Percentiles rank a stretch among this genome's conserved stretches.
phyloP scores from a whole-genome alignment of 345 rosid species.

The Nephelium lappaceum region DNA sequence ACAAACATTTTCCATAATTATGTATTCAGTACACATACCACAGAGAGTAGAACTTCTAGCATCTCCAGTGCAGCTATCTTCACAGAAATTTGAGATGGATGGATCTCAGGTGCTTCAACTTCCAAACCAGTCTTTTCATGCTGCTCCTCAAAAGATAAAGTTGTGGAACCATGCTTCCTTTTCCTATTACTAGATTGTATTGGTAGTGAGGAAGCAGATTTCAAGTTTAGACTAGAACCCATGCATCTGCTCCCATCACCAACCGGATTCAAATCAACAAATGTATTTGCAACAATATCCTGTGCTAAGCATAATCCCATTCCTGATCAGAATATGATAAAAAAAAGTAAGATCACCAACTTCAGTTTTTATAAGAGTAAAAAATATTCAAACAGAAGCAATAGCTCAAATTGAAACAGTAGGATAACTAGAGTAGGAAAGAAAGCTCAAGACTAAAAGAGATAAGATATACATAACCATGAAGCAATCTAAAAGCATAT shows the following conservation, averaged over 20 bases:
- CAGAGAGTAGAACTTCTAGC: constrained; percentile 69
- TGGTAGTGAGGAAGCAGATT: constrained; percentile 29
- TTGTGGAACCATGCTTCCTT: constrained; percentile 53
- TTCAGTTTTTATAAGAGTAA: not conserved
- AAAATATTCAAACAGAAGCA: not conserved
- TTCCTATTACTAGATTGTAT: constrained; percentile 49
- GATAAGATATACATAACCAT: not conserved
- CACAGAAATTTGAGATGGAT: constrained; percentile 42
- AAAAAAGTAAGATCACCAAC: constrained; percentile 17
- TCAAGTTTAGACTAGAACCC: constrained; percentile 33
- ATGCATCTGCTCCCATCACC: constrained; percentile 30
- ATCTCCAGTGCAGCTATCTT: constrained; percentile 84
- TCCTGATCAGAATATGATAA: constrained; percentile 51
- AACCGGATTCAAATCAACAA: constrained; percentile 50
- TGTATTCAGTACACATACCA: constrained; percentile 48
- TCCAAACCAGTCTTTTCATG: constrained; percentile 40
- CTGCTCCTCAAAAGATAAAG: constrained; percentile 41
- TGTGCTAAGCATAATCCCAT: constrained; percentile 67
- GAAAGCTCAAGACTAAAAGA: not conserved
- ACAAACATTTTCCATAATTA: not conserved
- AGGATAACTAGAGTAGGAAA: not conserved
- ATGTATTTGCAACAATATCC: constrained; percentile 55
- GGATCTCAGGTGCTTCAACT: constrained; percentile 38
- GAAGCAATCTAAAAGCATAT: not conserved
- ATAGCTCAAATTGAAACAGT: not conserved